Evolutionary conservation across 495 filamentous ascomycete species (phyloP).

Genomic region (Xylaria bambusicola): DNA sequence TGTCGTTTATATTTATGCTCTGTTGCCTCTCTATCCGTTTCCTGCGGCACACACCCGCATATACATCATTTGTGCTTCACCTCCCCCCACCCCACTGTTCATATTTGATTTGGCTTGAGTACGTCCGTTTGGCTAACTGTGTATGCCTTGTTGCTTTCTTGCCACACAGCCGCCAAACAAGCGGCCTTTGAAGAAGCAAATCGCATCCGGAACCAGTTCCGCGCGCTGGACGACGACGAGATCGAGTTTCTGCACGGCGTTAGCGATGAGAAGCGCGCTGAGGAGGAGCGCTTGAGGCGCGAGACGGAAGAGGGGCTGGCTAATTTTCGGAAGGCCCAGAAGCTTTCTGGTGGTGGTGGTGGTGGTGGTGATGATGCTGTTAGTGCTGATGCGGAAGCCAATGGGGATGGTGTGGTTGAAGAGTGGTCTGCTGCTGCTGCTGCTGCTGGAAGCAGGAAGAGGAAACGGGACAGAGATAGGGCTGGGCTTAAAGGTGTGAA

Average conservation of each 20-base stretch:
- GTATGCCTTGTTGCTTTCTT: constrained; percentile 1
- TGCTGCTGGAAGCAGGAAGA: constrained; percentile 25
- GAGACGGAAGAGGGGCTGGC: constrained; percentile 76
- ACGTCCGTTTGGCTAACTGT: constrained; percentile 14
- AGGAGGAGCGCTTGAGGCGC: constrained; percentile 72
- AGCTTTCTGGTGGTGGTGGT: not conserved
- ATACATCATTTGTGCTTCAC: not conserved
- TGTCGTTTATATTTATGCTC: not conserved
- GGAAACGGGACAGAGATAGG: constrained; percentile 26
- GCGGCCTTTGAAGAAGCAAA: constrained; percentile 92
- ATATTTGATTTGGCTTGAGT: constrained; percentile 24
- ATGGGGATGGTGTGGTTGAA: constrained; percentile 28
- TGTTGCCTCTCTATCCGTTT: not conserved
- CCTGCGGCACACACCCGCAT: not conserved
- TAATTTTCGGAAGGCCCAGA: constrained; percentile 65
- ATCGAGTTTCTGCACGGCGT: constrained; percentile 87
- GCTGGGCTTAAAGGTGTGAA: constrained; percentile 23
- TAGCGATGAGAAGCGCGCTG: constrained; percentile 63
- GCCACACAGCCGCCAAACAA: constrained; percentile 79
- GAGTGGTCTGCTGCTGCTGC: constrained; percentile 14
- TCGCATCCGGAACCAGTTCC: constrained; percentile 89
- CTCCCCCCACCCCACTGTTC: not conserved
- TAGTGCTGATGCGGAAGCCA: constrained; percentile 33
- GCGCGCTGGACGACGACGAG: constrained; percentile 90
- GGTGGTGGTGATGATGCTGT: constrained; percentile 34